Evolutionary conservation across 306 rosid species (phyloP).

Genomic region (Dalbergia cochinchinensis): DNA sequence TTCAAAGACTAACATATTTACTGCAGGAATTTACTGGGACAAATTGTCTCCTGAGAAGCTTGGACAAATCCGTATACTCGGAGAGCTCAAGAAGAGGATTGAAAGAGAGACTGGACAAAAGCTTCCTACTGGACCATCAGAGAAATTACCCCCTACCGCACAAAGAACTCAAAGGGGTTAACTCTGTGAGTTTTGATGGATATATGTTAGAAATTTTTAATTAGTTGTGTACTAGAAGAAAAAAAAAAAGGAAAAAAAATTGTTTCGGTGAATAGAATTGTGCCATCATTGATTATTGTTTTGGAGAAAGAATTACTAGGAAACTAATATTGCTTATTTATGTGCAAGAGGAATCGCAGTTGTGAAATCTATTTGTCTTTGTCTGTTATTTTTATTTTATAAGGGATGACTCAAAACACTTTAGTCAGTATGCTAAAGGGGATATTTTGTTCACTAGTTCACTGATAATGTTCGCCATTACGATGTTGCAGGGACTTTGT

Average conservation of each 20-base stretch:
- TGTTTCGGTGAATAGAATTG: neutral
- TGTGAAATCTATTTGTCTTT: neutral
- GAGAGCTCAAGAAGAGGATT: constrained; percentile 82
- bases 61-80: constrained; percentile 77
- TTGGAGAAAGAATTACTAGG: neutral
- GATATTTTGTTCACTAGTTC: no score
- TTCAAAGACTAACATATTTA: constrained; percentile 14
- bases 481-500: no score
- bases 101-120: constrained; percentile 73
- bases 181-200: constrained; percentile 33
- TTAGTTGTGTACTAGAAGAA: neutral
- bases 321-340: neutral
- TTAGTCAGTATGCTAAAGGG: no score
- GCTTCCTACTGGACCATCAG: constrained; percentile 81
- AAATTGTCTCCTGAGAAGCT: constrained; percentile 91
- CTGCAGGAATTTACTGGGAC: constrained; percentile 92
- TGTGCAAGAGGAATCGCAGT: neutral
- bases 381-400: no score
- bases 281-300: neutral
- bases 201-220: neutral
- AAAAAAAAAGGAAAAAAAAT: neutral
- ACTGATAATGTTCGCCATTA: no score
- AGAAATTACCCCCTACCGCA: constrained; percentile 87
- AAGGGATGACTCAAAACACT: neutral
- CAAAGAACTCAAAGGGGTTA: constrained; percentile 57